Conservation (phyloP, 2,329 filamentous ascomycete species). For the Fusarium austroafricanum region DNA sequence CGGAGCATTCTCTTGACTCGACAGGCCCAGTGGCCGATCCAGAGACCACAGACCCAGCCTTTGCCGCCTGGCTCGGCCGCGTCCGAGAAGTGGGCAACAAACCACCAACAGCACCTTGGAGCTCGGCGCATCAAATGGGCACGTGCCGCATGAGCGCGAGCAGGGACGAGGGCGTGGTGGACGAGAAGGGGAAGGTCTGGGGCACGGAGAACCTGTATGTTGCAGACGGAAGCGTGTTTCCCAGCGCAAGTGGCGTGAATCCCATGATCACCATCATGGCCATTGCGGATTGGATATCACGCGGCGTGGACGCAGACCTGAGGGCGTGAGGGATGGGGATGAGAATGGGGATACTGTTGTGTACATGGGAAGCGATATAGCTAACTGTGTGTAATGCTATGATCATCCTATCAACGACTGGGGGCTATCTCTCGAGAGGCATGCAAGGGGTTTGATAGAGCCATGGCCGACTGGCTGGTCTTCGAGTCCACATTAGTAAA, state of each 20-base stretch:
- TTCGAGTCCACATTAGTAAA: constrained; percentile 11
- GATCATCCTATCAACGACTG: constrained; percentile 30
- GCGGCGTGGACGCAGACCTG: constrained; percentile 63
- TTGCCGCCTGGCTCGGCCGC: constrained; percentile 69
- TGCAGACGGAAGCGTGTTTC: constrained; percentile 80
- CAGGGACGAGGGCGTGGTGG: constrained; percentile 66
- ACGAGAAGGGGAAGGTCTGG: constrained; percentile 71
- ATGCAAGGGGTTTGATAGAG: constrained; percentile 25
- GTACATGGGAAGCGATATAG: constrained; percentile 10
- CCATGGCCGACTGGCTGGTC: constrained; percentile 4
- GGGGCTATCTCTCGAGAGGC: constrained; percentile 10
- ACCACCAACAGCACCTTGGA: constrained; percentile 65
- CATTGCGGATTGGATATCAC: constrained; percentile 73
- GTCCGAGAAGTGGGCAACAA: constrained; percentile 62
- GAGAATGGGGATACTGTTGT: constrained; percentile 2
- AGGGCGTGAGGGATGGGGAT: constrained; percentile 30
- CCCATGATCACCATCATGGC: constrained; percentile 85
- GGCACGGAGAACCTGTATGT: constrained; percentile 74
- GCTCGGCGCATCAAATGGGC: constrained; percentile 86
- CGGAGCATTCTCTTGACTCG: constrained; percentile 31
- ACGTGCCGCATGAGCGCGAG: constrained; percentile 76
- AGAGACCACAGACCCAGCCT: constrained; percentile 68
- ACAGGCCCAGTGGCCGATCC: constrained; percentile 45
- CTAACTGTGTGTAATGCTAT: constrained; percentile 17
- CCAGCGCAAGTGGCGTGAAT: constrained; percentile 81